A percentile compares a stretch with the other conserved stretches of the same genome.
These are phyloP conservation scores for Lodderomyces theae DNA, from an alignment of 1,139 yeast species.

Conservation along the genomic window DNA sequence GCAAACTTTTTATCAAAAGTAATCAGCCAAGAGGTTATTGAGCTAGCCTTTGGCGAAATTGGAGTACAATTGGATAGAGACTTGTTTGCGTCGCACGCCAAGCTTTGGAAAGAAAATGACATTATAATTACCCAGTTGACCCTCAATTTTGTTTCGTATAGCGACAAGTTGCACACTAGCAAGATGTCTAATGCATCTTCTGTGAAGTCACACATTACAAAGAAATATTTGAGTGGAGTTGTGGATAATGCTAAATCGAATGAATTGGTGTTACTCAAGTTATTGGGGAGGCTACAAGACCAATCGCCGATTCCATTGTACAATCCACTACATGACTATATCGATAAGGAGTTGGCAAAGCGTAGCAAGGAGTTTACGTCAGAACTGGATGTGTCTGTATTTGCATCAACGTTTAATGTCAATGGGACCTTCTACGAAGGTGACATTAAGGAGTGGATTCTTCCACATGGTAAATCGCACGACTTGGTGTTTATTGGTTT, in stretches of 20 bases:
- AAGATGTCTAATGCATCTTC: constrained; percentile 33
- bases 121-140: constrained; percentile 45
- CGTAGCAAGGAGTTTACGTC: constrained; percentile 49
- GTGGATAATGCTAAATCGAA: constrained; percentile 43
- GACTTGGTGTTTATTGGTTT: constrained; percentile 82
- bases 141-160: constrained; percentile 33
- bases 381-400: constrained; percentile 50
- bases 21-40: constrained; percentile 60
- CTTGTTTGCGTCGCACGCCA: constrained; percentile 50
- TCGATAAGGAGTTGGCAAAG: constrained; percentile 52
- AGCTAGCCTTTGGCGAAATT: constrained; percentile 55
- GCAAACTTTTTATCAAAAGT: constrained; percentile 58
- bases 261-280: constrained; percentile 46
- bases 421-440: constrained; percentile 58
- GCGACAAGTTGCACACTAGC: constrained; percentile 31
- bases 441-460: constrained; percentile 56
- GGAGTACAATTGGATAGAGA: constrained; percentile 38
- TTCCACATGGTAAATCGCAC: constrained; percentile 41
- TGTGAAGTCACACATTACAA: constrained; percentile 45
- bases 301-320: constrained; percentile 48
- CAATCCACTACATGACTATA: constrained; percentile 72
- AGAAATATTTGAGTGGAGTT: constrained; percentile 44
- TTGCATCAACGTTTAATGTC: constrained; percentile 69
- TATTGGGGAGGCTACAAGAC: constrained; percentile 49
- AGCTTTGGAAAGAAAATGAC: constrained; percentile 63